These are phyloP conservation scores for Castanea crenata DNA, from an alignment of 306 rosid species.

Conservation along the genomic window DNA sequence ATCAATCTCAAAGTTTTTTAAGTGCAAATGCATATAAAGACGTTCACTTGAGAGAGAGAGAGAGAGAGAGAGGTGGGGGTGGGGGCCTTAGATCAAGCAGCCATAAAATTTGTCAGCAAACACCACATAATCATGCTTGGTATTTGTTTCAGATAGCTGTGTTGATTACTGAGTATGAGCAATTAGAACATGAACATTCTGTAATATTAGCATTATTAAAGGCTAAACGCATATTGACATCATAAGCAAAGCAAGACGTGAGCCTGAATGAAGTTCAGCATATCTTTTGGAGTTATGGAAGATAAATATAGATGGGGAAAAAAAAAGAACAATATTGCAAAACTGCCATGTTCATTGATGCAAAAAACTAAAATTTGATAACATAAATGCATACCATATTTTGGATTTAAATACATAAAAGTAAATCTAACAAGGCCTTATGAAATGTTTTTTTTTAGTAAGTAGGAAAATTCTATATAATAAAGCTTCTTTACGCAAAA, in stretches of 20 bases:
- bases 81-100: not conserved
- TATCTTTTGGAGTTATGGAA: not conserved
- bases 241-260: too few species aligned
- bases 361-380: not conserved
- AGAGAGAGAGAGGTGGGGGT: too few species aligned
- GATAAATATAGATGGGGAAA: not conserved
- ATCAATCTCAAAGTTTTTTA: not conserved
- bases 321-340: not conserved
- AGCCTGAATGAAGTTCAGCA: not conserved
- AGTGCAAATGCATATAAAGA: not conserved
- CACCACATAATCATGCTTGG: not conserved
- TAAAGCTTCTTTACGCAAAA: not conserved
- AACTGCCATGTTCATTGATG: not conserved
- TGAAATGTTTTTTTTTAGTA: not conserved
- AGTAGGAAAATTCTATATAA: too few species aligned
- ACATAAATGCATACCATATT: not conserved
- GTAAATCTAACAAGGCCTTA: not conserved
- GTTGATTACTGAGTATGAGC: too few species aligned
- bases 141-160: not conserved
- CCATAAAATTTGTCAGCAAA: not conserved
- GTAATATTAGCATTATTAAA: not conserved
- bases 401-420: too few species aligned
- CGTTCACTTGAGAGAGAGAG: not conserved
- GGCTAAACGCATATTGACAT: too few species aligned
- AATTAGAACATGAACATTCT: constrained; percentile 1